Conservation (phyloP, 257 asterid genomes). For the Pogostemon cablin region DNA sequence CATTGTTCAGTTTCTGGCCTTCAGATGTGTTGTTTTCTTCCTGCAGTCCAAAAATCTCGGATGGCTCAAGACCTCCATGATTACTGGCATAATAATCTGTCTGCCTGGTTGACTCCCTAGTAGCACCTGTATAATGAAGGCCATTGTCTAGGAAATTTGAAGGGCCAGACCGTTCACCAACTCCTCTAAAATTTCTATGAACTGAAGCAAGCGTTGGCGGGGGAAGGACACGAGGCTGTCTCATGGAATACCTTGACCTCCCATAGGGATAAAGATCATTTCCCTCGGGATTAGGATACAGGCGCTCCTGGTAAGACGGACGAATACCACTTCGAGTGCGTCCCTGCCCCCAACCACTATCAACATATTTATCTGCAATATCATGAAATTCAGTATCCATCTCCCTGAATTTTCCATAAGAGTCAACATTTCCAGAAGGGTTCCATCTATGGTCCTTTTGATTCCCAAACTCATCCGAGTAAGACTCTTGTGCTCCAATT, state of each 20-base stretch:
- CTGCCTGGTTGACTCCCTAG: conserved; percentile 47
- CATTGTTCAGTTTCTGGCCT: conserved; percentile 47
- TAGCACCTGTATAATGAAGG: conserved; percentile 40
- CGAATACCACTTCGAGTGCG: conserved; percentile 47
- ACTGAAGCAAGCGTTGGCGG: conserved; percentile 75
- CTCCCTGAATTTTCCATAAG: conserved; percentile 62
- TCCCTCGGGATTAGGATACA: conserved; percentile 62
- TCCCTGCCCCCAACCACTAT: conserved; percentile 71
- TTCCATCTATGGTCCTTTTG: conserved; percentile 72
- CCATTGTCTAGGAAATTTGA: conserved; percentile 50
- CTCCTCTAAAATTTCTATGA: conserved; percentile 59
- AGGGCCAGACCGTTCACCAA: conserved; percentile 49
- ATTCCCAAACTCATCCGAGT: conserved; percentile 65
- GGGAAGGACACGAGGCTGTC: conserved; percentile 95
- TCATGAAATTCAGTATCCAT: conserved; percentile 62
- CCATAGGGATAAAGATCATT: conserved; percentile 72
- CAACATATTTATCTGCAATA: conserved; percentile 56
- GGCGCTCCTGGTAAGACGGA: conserved; percentile 58
- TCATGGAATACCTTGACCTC: conserved; percentile 79
- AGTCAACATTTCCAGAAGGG: conserved; percentile 56
- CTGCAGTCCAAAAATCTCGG: conserved; percentile 47
- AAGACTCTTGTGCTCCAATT: conserved; percentile 55
- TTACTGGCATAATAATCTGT: conserved; percentile 53
- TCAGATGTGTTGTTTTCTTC: conserved; percentile 48
- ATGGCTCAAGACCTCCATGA: conserved; percentile 53